These are phyloP conservation scores for Houttuynia cordata DNA, from an alignment of 164 flowering plant species.

Conservation along the genomic window DNA sequence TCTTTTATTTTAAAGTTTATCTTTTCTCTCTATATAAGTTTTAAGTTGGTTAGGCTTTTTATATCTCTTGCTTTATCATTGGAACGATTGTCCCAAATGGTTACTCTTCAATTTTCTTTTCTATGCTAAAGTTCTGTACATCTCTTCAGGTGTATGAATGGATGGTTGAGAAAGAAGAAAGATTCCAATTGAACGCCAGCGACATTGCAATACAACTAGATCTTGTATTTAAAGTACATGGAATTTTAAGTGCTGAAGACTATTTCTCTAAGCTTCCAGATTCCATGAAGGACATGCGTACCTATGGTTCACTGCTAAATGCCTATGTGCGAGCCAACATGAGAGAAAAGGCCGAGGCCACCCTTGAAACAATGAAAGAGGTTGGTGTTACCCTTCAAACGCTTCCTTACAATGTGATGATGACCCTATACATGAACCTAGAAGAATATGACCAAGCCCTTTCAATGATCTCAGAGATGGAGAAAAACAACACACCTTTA, in stretches of 20 bases:
- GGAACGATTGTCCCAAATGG: not conserved
- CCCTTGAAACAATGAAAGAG: conserved; percentile 32
- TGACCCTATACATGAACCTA: conserved; percentile 82
- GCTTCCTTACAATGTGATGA: conserved; percentile 82
- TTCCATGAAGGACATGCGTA: conserved; percentile 43
- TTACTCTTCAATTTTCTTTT: not conserved
- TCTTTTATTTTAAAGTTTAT: not conserved
- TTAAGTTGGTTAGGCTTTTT: not conserved
- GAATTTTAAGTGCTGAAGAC: conserved; percentile 59
- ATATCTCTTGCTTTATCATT: not conserved
- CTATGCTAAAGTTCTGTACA: not conserved
- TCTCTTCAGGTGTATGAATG: conserved; percentile 72
- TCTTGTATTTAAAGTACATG: conserved; percentile 64
- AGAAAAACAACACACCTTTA: conserved; percentile 34
- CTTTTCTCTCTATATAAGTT: not conserved
- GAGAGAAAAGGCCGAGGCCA: conserved; percentile 41
- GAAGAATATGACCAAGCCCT: conserved; percentile 56
- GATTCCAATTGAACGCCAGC: conserved; percentile 47
- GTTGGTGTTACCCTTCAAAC: conserved; percentile 39
- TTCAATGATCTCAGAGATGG: conserved; percentile 54
- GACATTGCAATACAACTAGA: conserved; percentile 86
- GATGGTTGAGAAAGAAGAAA: conserved; percentile 56
- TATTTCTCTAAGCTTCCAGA: conserved; percentile 46
- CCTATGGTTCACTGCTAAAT: conserved; percentile 71
- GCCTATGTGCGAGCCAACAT: conserved; percentile 46